A percentile compares a stretch with the other conserved stretches of the same genome.
phyloP scores from a whole-genome alignment of 208 protist species.

The Crithidia sp. region DNA sequence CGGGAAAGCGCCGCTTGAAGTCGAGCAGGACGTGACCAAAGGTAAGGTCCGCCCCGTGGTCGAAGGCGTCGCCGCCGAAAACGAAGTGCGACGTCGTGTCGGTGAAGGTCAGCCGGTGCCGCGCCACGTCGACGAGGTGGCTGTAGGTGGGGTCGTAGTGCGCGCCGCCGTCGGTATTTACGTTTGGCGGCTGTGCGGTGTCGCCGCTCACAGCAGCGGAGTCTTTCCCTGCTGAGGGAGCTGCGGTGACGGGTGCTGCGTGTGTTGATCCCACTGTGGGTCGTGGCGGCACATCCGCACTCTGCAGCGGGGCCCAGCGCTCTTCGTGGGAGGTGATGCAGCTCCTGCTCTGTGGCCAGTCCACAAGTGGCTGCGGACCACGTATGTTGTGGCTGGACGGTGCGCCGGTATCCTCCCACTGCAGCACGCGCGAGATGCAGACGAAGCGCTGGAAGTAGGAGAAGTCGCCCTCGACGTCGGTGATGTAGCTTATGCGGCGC shows the following conservation, averaged over 20 bases:
- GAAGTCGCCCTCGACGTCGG: slow-evolving; percentile 90
- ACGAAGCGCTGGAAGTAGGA: slow-evolving; percentile 81
- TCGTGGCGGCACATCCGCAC: neutral
- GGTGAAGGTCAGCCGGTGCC: slow-evolving; percentile 44
- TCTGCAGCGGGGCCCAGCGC: slow-evolving; percentile 13
- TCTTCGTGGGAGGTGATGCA: too few species aligned
- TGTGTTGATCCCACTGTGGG: neutral
- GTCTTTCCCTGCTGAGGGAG: neutral
- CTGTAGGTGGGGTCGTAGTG: slow-evolving; percentile 1
- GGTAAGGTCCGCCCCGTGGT: slow-evolving; percentile 79
- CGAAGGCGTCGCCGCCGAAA: slow-evolving; percentile 91
- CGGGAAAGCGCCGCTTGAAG: slow-evolving; percentile 76
- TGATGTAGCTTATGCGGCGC: slow-evolving; percentile 72
- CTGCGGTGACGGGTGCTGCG: neutral
- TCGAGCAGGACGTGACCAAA: slow-evolving; percentile 66
- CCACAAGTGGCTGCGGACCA: too few species aligned
- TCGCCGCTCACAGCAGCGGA: neutral
- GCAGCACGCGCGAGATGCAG: slow-evolving; percentile 32
- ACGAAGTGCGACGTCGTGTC: slow-evolving; percentile 78
- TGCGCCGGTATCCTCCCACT: slow-evolving; percentile 11
- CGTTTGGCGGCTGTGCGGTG: neutral
- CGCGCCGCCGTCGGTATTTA: neutral
- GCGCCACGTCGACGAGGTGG: slow-evolving; percentile 25
- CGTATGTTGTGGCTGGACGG: too few species aligned
- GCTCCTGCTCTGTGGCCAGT: too few species aligned